Base-by-base conservation (phyloP, 768 basidiomycete genomes). In the Mycena latifolia region DNA sequence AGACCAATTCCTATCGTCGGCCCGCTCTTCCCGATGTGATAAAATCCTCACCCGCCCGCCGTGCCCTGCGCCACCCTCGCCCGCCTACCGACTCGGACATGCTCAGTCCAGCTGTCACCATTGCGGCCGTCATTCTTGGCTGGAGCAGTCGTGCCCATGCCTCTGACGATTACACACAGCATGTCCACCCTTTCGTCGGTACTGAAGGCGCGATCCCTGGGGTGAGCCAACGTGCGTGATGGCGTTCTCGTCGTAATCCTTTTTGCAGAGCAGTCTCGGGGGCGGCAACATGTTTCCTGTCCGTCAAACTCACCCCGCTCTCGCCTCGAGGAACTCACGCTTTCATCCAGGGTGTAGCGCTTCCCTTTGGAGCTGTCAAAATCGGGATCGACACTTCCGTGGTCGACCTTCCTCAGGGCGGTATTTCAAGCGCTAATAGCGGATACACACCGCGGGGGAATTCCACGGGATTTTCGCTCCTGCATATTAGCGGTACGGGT, bases 191-290 rank as follows among this genome's bases (percentile, higher is more conserved):
- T 3, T 56, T 56, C 55, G 55, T 56, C 18, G 55, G 55, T 5
- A 56, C 55, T 18, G 55, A 56, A 56, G 55, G 53, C 24, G 55
- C 55, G 9, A 56, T 56, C 29, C 55, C 55, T n/a, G 55, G 55
- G 24, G 55, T 56, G 14, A 27, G 55, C 20, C 46, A 27, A 3
- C 12, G 15, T 47, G 22, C 41, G 12, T 56, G 28, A 25, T 29
- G 39, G 27, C 27, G 22, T 41, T 4, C 25, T 35, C 2, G 27
- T 28, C 2, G 5, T 24, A 45, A 27, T 45, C 7, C 2, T 7
- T 11, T 29, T 3, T 45, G 39, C n/a, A 56, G 55, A 56, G 55
- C 27, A 56, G 55, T 45, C 55, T 56, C 39, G 55, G 55, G 4
- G 55, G 55, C 25, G 55, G 55, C 3, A 56, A 56, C 29, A 56